These are phyloP conservation scores for Mortierella sp. DNA, from an alignment of 371 early-diverging fungal species.

Conservation along the genomic window DNA sequence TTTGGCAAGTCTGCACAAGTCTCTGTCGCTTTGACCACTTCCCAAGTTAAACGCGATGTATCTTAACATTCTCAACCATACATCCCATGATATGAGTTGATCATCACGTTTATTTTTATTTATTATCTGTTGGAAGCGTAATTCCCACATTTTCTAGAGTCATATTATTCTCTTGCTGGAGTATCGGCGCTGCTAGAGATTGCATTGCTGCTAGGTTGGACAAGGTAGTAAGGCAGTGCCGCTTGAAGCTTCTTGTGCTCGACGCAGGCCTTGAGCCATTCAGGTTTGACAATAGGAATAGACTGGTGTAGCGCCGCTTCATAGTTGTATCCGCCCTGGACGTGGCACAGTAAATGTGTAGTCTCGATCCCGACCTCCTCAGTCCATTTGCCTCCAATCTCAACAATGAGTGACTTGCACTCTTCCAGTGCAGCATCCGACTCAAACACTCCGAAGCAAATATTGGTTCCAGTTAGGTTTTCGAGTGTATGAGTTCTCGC, in stretches of 20 bases:
- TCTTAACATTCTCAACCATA: too few species aligned
- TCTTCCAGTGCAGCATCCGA: slow-evolving; percentile 70
- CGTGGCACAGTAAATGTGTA: slow-evolving; percentile 91
- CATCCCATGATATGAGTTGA: background rate
- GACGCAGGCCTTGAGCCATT: slow-evolving; percentile 94
- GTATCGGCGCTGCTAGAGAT: slow-evolving; percentile 36
- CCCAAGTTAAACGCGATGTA: too few species aligned
- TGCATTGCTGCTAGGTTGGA: slow-evolving; percentile 46
- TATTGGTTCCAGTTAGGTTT: slow-evolving; percentile 94
- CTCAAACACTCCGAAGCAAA: slow-evolving; percentile 91
- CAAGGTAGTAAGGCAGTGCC: slow-evolving; percentile 61
- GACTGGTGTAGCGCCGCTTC: slow-evolving; percentile 89
- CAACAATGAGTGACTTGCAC: slow-evolving; percentile 81
- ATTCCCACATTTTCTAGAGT: background rate
- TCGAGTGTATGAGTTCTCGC: slow-evolving; percentile 91
- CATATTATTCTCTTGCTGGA: slow-evolving; percentile 16
- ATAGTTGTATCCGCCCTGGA: slow-evolving; percentile 86
- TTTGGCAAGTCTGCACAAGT: too few species aligned
- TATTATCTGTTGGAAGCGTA: background rate
- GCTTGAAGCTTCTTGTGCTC: slow-evolving; percentile 90
- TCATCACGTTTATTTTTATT: background rate
- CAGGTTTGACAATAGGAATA: slow-evolving; percentile 94
- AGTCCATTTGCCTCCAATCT: slow-evolving; percentile 91
- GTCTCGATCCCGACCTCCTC: slow-evolving; percentile 89
- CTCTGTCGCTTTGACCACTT: too few species aligned